These are phyloP conservation scores for Ricinus communis DNA, from an alignment of 345 rosid species.

Conservation along the genomic window DNA sequence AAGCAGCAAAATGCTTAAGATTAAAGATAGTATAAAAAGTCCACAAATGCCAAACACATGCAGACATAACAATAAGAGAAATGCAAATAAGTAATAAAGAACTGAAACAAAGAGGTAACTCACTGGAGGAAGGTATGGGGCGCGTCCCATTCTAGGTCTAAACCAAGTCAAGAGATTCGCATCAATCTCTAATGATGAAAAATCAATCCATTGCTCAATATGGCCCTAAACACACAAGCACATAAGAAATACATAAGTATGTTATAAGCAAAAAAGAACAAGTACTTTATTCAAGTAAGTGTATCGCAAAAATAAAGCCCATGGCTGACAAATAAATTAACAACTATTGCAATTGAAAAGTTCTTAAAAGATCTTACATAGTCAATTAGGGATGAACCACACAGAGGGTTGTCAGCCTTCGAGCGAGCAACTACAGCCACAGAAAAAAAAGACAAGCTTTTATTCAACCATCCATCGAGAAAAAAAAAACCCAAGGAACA, in stretches of 20 bases:
- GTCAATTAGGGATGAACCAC: constrained; percentile 65
- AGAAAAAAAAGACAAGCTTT: constrained; percentile 9
- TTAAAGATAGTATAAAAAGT: neutral
- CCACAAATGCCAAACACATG: neutral
- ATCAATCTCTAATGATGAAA: constrained; percentile 76
- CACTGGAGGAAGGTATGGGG: constrained; percentile 71
- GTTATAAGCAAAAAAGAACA: neutral
- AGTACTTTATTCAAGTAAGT: too few species aligned
- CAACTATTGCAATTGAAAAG: neutral
- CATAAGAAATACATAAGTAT: neutral
- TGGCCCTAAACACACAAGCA: constrained; percentile 48
- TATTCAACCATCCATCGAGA: neutral
- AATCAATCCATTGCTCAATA: constrained; percentile 96
- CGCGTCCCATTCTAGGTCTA: constrained; percentile 57
- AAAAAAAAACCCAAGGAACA: neutral
- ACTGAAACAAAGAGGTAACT: constrained; percentile 21
- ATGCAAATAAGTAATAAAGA: neutral
- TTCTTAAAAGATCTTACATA: constrained; percentile 47
- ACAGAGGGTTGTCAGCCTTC: constrained; percentile 66
- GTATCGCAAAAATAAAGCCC: neutral
- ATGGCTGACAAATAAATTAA: neutral
- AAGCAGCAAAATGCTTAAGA: neutral
- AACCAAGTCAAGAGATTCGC: constrained; percentile 54
- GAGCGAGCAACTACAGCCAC: constrained; percentile 52
- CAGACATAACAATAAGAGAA: neutral